Base-by-base conservation (phyloP, 345 rosid genomes). In the Hirschfeldia incana region DNA sequence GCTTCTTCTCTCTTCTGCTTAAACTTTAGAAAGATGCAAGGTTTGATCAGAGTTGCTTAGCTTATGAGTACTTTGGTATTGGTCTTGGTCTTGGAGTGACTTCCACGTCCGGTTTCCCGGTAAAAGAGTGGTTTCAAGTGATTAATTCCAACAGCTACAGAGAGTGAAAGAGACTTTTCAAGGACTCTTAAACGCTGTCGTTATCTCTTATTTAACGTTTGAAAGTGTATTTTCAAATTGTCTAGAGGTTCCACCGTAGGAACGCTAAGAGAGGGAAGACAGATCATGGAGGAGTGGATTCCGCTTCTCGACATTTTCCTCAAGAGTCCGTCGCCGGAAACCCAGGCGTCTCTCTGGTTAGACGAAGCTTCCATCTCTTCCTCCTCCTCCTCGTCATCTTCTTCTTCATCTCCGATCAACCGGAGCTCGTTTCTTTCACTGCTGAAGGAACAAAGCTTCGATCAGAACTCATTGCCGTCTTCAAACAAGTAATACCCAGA, bases 291-390 rank as follows among this genome's bases (percentile, higher is more conserved):
- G 84, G 60, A 80, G 42, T 94, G 95, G 95, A 64, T 85, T 51
- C 92, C 92, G 1, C 86, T 91, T 59, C 78, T 91, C 63, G 80
- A 88, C 79, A 85, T 90, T 60, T 87, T 94, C 79, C 76, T 85
- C 58, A 87, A 82, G 71, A 83, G 83, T 51, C 87, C 83, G 26
- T 86, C 90, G 4, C 90, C 98, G 13, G 97, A 91, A 73, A 72
- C 85, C 49, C 87, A 91, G 78, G 98, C 95, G 4, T 88, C 94
- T 36, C 82, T 86, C 34, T 90, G 91, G 95, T 55, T 93, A 21
- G 85, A 88, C 4, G 82, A 81, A 26, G 84, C 89, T 17, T 87
- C 87, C 66, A 69, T 42, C 70, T 79, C 80, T 29, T 75, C 80
- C 1, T 15, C 26, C 44, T 67, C 62, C 36, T 68, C 65, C 8